Percentiles rank a stretch among this genome's conserved stretches.
These are phyloP conservation scores for Beta vulgaris DNA, from an alignment of 148 eudicot species.

Conservation along the genomic window DNA sequence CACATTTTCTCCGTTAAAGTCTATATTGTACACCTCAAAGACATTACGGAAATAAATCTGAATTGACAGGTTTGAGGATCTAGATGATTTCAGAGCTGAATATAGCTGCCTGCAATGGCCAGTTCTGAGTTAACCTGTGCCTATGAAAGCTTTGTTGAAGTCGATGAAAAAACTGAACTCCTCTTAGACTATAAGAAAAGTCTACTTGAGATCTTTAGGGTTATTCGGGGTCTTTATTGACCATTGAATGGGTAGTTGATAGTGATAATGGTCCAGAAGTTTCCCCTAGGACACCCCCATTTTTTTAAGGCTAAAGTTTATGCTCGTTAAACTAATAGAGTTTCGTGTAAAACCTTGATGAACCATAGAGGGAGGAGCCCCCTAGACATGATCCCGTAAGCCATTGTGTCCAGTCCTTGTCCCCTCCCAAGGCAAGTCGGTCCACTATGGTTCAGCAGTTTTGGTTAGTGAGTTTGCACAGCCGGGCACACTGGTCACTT, in stretches of 20 bases:
- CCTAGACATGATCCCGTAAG: not conserved
- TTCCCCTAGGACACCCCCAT: too few species aligned
- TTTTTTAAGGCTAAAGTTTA: too few species aligned
- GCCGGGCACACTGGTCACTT: not conserved
- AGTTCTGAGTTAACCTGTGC: not conserved
- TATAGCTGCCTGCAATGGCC: not conserved
- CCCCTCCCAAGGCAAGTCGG: too few species aligned
- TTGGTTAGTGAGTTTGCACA: not conserved
- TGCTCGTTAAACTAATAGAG: too few species aligned
- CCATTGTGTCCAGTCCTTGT: not conserved
- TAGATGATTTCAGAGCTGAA: not conserved
- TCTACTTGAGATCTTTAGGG: not conserved
- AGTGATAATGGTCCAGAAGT: too few species aligned
- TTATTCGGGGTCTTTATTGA: not conserved
- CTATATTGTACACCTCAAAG: not conserved
- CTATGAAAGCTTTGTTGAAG: not conserved
- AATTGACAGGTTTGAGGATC: not conserved
- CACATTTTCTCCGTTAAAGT: not conserved
- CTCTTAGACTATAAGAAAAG: not conserved
- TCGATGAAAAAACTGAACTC: too few species aligned
- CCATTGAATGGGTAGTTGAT: not conserved
- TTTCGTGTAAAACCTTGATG: too few species aligned
- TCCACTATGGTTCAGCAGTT: too few species aligned
- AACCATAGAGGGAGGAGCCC: not conserved
- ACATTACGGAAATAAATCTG: not conserved